Evolutionary conservation across 1,284 basidiomycete species (phyloP), one percentile per base, ranked within the genome.

Genomic region (Apiotrichum brassicae): DNA sequence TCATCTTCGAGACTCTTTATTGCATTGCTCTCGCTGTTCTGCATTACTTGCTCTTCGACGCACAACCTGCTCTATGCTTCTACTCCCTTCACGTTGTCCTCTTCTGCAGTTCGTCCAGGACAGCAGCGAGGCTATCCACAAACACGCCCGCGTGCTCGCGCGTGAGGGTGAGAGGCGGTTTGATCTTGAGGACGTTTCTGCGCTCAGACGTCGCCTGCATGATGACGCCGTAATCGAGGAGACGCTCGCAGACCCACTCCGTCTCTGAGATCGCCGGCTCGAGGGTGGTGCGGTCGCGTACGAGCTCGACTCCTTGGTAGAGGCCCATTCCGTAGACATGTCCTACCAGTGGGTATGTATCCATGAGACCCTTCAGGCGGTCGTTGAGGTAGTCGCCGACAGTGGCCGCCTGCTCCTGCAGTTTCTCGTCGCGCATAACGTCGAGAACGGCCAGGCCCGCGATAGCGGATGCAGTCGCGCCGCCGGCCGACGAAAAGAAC

Each of bases 401-500:
- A 2, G 14, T 5, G 1, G 34, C 39, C 2, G 51, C 51, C 28
- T 53, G 45, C 5, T 22, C 43, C 43, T 49, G 51, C 6, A 53
- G 43, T 4, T 16, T 18, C 38, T 53, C 51, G 35, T 53, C 47
- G 16, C 43, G 38, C 26, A 53, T 36, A 2, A 49, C 32, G 36
- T 49, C 47, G 3, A 53, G 47, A n/a, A 53, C 51, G 2, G 46
- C 51, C 2, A 45, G 43, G 1, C 51, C 51, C 2, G 51, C 51
- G 16, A 58, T 53, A 6, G 49, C 47, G 5, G 51, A 49, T 25
- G 36, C 59, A 11, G 62, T 59, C 28, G 54, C 57, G 13, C 42
- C 60, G 40, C 52, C 63, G 1, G 50, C 50, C 4, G 51, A 60
- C 12, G 57, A 61, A 51, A 53, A 53, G 39, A 53, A 53, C 47